phyloP scores from a whole-genome alignment of 2,329 filamentous ascomycete species.

The Septoria linicola region DNA sequence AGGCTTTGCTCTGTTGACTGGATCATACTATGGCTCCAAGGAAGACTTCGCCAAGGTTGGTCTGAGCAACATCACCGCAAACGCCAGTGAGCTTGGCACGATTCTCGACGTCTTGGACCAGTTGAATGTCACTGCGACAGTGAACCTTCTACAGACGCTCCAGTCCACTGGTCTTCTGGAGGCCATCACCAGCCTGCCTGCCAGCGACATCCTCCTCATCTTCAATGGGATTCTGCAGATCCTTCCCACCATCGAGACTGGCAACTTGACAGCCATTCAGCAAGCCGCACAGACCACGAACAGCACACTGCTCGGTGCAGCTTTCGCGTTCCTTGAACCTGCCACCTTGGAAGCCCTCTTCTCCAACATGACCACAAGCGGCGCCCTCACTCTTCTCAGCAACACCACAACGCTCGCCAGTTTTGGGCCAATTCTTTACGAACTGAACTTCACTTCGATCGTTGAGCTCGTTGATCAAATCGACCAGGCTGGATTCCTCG shows the following conservation, averaged over 20 bases:
- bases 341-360: constrained; percentile 15
- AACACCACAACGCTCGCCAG: constrained; percentile 14
- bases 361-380: constrained; percentile 12
- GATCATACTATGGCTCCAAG: constrained; percentile 21
- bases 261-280: constrained; percentile 11
- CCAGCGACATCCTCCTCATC: constrained; percentile 6
- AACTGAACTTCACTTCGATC: constrained; percentile 21
- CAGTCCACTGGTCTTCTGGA: constrained; percentile 13
- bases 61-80: background rate
- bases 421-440: constrained; percentile 13
- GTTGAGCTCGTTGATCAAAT: constrained; percentile 13
- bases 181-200: constrained; percentile 11
- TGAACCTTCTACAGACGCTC: constrained; percentile 9
- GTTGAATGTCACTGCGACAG: constrained; percentile 18
- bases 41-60: constrained; percentile 20
- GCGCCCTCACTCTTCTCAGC: constrained; percentile 15
- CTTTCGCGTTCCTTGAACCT: background rate
- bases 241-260: constrained; percentile 13
- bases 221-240: constrained; percentile 14
- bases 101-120: constrained; percentile 17
- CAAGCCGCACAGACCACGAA: constrained; percentile 15
- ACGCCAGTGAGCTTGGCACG: constrained; percentile 11
- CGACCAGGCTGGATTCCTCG: constrained; percentile 8
- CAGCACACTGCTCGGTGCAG: constrained; percentile 10
- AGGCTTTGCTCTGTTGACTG: constrained; percentile 19